Base-by-base conservation (phyloP, 352 stramenopile genomes). In the Pythium pectinolyticum region DNA sequence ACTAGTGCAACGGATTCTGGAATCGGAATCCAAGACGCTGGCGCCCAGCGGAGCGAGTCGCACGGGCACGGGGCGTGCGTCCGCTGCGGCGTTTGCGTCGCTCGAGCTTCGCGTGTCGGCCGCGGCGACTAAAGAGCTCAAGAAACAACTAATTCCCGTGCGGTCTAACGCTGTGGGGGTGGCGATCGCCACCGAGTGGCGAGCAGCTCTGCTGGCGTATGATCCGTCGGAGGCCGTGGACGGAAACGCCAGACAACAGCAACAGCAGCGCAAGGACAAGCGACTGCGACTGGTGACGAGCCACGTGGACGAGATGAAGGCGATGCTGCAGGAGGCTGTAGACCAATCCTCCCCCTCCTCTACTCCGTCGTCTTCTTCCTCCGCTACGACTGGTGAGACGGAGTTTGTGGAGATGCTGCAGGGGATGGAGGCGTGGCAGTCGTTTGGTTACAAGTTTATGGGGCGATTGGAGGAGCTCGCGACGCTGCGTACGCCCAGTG, bases 101-200 rank as follows among this genome's bases (percentile, higher is more conserved):
- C 60, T 67, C 3, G 61, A 72, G 24, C 65, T 67, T 20, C 55
- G 63, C 17, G 45, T 88, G 24, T 90, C 82, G n/a, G 69, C 73
- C 39, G 65, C 73, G 22, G 81, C 79, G 1, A 90, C 81, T 2
- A 86, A 78, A 49, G 82, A 89, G 50, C 55, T 84, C 55, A 83
- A 76, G 25, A 74, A 76, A 17, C 72, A 76, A 5, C 54, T 89
- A 2, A 63, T 49, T 28, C 49, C 1, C 64, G 77, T 28, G 61
- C 77, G 27, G 57, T 72, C 7, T 63, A 58, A n/a, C 27, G 57
- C n/a, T n/a, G n/a, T n/a, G n/a, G n/a, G n/a, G 20, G 31, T 72
- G 22, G 73, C 67, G 37, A 25, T 34, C 15, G 39, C 34, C 20
- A 19, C 58, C 49, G 30, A 78, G 19, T 82, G 65, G 60, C 70